These are phyloP conservation scores for Limonium bicolor DNA, from an alignment of 148 eudicot species.

Conservation along the genomic window DNA sequence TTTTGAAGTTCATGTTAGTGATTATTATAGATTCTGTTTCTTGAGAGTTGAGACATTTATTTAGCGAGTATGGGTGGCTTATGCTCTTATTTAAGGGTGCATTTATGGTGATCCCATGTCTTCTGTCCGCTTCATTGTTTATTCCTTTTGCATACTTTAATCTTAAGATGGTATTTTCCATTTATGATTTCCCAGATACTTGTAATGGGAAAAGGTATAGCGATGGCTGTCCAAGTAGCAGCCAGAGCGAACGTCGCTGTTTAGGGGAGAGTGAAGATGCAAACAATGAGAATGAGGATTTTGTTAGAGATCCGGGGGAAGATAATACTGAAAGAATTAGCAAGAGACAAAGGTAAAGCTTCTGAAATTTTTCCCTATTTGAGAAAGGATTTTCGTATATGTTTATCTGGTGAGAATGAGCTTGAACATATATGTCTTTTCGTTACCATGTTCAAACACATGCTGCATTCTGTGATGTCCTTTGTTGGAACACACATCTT, in stretches of 20 bases:
- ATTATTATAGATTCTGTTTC: too few species aligned
- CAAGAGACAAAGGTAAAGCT: conserved; percentile 2
- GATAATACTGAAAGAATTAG: conserved; percentile 4
- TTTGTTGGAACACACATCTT: not conserved
- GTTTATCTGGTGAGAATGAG: not conserved
- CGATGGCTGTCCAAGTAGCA: not conserved
- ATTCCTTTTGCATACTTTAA: too few species aligned
- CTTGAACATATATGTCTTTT: not conserved
- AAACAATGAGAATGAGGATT: conserved; percentile 1
- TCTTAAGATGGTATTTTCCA: too few species aligned
- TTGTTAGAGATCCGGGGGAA: conserved; percentile 7
- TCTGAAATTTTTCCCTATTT: too few species aligned
- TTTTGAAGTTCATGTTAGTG: too few species aligned
- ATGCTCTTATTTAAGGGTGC: too few species aligned
- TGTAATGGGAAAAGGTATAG: conserved; percentile 2
- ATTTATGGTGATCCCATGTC: too few species aligned
- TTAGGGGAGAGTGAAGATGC: conserved; percentile 5
- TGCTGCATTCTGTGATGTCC: not conserved
- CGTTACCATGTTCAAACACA: too few species aligned
- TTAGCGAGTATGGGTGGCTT: too few species aligned
- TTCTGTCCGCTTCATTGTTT: too few species aligned
- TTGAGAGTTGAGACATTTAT: too few species aligned
- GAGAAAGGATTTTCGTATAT: not conserved
- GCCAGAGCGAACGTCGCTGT: conserved; percentile 7
- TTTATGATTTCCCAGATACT: conserved; percentile 12